Evolutionary conservation across 345 rosid genomes (phyloP), one percentile per base, ranked within the genome.

Genomic region (Ceriops decandra): DNA sequence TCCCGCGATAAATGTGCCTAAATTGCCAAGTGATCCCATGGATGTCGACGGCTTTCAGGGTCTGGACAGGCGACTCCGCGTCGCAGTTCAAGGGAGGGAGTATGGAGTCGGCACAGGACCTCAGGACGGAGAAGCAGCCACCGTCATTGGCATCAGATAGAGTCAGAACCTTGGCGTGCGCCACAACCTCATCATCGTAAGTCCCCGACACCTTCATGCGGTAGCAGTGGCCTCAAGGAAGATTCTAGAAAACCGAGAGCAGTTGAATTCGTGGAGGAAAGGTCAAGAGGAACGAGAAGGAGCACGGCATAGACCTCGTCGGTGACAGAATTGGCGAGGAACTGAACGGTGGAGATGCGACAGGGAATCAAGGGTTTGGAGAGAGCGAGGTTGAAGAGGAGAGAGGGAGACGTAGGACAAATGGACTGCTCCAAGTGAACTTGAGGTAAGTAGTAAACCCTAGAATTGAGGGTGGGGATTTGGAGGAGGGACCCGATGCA

Each of bases 141-240:
- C 97, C 97, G 33, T 89, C 91, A 71, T 93, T 91, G 17, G 99
- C 99, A 68, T 95, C 99, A 0, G 97, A 89, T 47, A 95, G 89
- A 58, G 96, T 91, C 11, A 95, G 63, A 53, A 84, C 78, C 83
- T 95, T 95, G 0, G 97, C 91, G 56, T 85, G 89, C 26, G 89
- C 77, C 36, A 71, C 38, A 32, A 90, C 70, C 84, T 76, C 79
- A 24, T 75, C 83, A 6, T 74, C 84, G 0, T 31, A 52, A 63
- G 35, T 33, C 10, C 9, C 36, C 36, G 0, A 33, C 36, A 5
- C 59, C 22, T 16, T 52, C 24, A 2, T 38, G 56, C 36, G 13
- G 38, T 7, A 68, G 52, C n/a, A 33, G 27, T 4, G 57, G 56
- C 28, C 36, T 33, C 36, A 7, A 6, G 36, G 83, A 58, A 70